Base-by-base conservation (phyloP, 2,329 filamentous ascomycete species). In the Exophiala sideris region DNA sequence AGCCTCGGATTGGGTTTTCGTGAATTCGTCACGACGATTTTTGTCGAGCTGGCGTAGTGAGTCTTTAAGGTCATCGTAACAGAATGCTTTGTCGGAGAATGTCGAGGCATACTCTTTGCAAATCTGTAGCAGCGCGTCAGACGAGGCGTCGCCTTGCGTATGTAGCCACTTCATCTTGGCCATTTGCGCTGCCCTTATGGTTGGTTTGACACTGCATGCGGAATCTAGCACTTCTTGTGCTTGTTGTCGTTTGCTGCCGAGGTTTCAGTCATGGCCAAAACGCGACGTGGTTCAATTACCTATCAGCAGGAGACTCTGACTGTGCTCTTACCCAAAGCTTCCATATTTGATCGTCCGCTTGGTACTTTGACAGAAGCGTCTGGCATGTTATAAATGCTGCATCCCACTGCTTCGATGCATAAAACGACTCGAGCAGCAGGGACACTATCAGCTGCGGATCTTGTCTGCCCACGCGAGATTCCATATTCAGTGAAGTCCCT, bases 331-430 rank as follows among this genome's bases (percentile, higher is more conserved):
- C 57, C 46, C 77, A 63, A 10, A 75, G 62, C n/a, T 65, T 67
- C 76, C 76, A 78, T 14, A 76, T 68, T 40, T 65, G 68, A 71
- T 75, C 76, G 50, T 77, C 73, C 59, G 76, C 71, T 50, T 68
- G 67, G 62, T 71, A 71, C 51, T 55, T 45, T 11, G 67, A 62
- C 49, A 76, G 65, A 14, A 76, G 56, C 14, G 60, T 57, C 48
- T 67, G 69, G 16, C 71, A 67, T 48, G 69, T 71, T n/a, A 64
- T 59, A 34, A 72, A 57, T 3, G 66, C 68, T 34, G 73, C 66
- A 32, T 69, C 51, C 73, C 73, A 76, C 54, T 70, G 63, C 11
- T 68, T 64, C 5, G 67, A 67, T 21, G 67, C 64, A 45, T 70
- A 68, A 46, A 76, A 59, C 18, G 66, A 56, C 5, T 66, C 65